Base-by-base conservation (phyloP, 768 basidiomycete species). In the Pleurotus ostreatus region DNA sequence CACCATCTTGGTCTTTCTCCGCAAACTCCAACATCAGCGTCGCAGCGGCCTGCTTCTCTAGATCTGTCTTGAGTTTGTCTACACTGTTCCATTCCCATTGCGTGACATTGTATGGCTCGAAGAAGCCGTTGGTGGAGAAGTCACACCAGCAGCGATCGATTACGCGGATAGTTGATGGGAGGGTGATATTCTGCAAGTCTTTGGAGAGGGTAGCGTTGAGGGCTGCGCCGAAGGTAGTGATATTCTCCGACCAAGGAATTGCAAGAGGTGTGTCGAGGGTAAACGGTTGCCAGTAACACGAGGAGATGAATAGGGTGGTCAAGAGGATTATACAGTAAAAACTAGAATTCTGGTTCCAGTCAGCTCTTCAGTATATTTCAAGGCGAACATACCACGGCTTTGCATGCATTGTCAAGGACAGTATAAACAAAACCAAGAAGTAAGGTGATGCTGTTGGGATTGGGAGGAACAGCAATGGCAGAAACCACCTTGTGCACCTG, bases 131-230 rank as follows among this genome's bases (percentile, higher is more conserved):
- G 15, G 74, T 71, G 16, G 84, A 80, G 58, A 92, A 73, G 63
- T 93, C 91, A 61, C 91, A 93, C 92, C 92, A 94, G 65, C 92
- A 94, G 46, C 90, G 83, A 62, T 93, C 92, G 3, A 79, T 76
- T 2, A 89, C 77, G 23, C 80, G 83, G 48, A 93, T 82, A 46
- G 82, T 77, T 1, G 77, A 69, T 0, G 86, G 86, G 4, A 81
- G 60, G 9, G 80, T 69, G 6, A 72, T 66, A 11, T 70, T 59
- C 61, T 78, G 75, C 30, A 34, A 34, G 54, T 74, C 70, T 16
- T 71, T 47, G 6, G 74, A 61, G 7, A 79, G 74, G 20, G 76
- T 76, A 40, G 79, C 71, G 47, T 77, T 79, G 55, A 91, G 68
- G 2, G 87, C 88, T 37, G 88, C 80, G 1, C 80, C 78, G 65